Base-by-base conservation (phyloP, 345 rosid species). In the Gossypium raimondii region DNA sequence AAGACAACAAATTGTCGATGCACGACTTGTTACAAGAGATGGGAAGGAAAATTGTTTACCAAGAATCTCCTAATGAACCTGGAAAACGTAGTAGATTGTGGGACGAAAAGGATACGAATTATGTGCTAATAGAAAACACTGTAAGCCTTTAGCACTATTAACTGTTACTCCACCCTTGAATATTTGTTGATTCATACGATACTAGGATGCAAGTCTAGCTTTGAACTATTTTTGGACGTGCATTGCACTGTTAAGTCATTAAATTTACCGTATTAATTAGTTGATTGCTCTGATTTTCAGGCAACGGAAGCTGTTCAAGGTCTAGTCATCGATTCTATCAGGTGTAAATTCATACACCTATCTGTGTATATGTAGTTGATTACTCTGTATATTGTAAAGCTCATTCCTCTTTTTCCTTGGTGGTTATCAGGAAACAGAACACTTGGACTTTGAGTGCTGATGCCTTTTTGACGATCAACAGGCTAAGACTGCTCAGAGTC, bases 31-130 rank as follows among this genome's bases (percentile, higher is more conserved):
- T 78, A 43, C 78, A 74, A 78, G 80, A 76, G 73, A 81, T 81
- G 81, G 84, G 84, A 10, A 44, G 62, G 50, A 70, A 81, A 55
- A 75, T 83, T 72, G 84, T 78, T 66, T 50, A 64, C 24, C 75
- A 38, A 73, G 71, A 81, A 66, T 73, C 68, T 43, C 52, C 18
- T 7, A 62, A 44, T 10, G 73, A 73, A 14, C 82, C 76, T 47
- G 77, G 80, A 2, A 34, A 70, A 51, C 75, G 76, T 38, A 47
- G 80, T 62, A 70, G 81, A 41, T 14, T 82, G 75, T 84, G 83
- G 87, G 61, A 71, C 9, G 47, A 68, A 13, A 29, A 65, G 62
- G 83, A 84, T 56, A 57, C 74, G 10, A 50, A 34, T 43, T 29
- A 80, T 62, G 60, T 80, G 52, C 75, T 84, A 72, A 60, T 75